These are phyloP conservation scores for Murraya paniculata DNA, from an alignment of 345 rosid genomes.

Conservation along the genomic window DNA sequence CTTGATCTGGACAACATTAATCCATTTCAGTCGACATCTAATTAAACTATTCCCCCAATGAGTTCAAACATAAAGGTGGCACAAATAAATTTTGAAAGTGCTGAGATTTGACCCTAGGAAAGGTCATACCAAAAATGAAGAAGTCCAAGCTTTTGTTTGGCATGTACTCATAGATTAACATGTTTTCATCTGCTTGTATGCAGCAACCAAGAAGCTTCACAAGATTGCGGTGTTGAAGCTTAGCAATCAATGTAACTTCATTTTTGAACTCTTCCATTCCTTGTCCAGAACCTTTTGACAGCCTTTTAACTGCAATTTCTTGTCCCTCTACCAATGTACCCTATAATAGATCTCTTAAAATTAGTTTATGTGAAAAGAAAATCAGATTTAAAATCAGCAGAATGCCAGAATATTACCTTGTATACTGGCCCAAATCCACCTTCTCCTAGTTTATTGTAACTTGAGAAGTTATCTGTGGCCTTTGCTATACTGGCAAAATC, in stretches of 20 bases:
- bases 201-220: slow-evolving; percentile 38
- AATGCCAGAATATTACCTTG: slow-evolving; percentile 24
- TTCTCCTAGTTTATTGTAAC: slow-evolving; percentile 35
- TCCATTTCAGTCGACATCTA: slow-evolving; percentile 5
- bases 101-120: background rate
- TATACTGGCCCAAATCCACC: slow-evolving; percentile 49
- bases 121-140: slow-evolving; percentile 26
- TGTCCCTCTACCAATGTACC: slow-evolving; percentile 28
- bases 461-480: slow-evolving; percentile 33
- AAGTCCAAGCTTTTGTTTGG: slow-evolving; percentile 35
- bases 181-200: slow-evolving; percentile 24
- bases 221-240: slow-evolving; percentile 38
- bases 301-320: slow-evolving; percentile 35
- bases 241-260: slow-evolving; percentile 29
- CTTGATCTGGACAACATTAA: slow-evolving; percentile 29
- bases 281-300: slow-evolving; percentile 31
- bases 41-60: background rate
- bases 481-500: slow-evolving; percentile 28
- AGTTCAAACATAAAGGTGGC: background rate
- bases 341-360: slow-evolving; percentile 13
- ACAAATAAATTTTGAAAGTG: background rate
- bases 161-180: slow-evolving; percentile 38
- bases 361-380: background rate
- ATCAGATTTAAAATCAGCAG: background rate
- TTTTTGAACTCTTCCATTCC: slow-evolving; percentile 37